Evolutionary conservation across 345 rosid genomes (phyloP), one percentile per base, ranked within the genome.

Genomic region (Lagerstroemia speciosa): DNA sequence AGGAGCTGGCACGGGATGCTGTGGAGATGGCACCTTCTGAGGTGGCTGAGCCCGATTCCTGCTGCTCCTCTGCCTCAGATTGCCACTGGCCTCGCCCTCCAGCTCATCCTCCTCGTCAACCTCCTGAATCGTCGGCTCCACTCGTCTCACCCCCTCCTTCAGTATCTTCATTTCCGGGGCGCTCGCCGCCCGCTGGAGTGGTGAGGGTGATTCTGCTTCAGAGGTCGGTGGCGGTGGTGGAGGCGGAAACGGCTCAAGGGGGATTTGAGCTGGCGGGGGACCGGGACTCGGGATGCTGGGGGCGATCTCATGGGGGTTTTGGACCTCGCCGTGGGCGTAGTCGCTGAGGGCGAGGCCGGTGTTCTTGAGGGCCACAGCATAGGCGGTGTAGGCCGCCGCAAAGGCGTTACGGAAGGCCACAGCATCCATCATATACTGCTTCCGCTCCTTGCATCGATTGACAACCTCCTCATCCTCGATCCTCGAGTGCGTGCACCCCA

Each of bases 391-490:
- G 1, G 98, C 92, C n/a, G 99, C 95, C 68, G 99, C 97, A 78
- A 94, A 94, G 71, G 98, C 96, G 82, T 94, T 94, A 30, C 99
- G 90, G 19, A 76, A 69, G 0, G 81, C 67, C 40, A 92, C 92
- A 3, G 96, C 96, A 0, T 87, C 89, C 75, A 82, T 91, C 96
- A 94, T 88, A 72, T 72, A 46, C 37, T 60, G 78, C 76, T 86
- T 92, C 26, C 99, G 86, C 0, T 83, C 87, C 78, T 85, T 91
- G 83, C 99, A 94, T 10, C 99, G 88, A 16, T 76, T 8, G 5
- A 94, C 97, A 1, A 96, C 89, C 73, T 94, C 98, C 71, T 94
- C 99, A 72, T 89, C 90, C 83, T 94, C 97, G 86, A 94, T 92
- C 89, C 82, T 92, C 14, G 99, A 94, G 62, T 91, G 96, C 11